phyloP scores from a whole-genome alignment of 495 filamentous ascomycete species.

The Podospora bellae-mahoneyi region DNA sequence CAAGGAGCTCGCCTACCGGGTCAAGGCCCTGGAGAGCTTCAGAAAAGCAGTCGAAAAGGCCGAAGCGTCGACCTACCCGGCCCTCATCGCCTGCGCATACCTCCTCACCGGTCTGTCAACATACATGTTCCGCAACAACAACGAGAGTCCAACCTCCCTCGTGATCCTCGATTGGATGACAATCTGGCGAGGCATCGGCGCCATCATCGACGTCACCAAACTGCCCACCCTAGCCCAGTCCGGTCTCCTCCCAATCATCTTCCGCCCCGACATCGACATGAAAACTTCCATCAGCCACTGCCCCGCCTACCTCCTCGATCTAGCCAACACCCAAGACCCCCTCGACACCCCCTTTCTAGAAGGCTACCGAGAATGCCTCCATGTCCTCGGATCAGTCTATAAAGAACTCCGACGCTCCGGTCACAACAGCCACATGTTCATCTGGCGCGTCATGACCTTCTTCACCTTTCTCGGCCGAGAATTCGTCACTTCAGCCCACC shows the following conservation, averaged over 20 bases:
- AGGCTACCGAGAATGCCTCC: constrained; percentile 38
- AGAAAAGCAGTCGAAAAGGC: constrained; percentile 43
- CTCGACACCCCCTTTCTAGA: constrained; percentile 29
- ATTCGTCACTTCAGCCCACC: constrained; percentile 50
- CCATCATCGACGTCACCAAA: constrained; percentile 38
- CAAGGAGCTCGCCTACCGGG: constrained; percentile 37
- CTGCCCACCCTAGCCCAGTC: constrained; percentile 25
- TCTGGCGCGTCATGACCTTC: constrained; percentile 42
- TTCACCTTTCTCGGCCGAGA: constrained; percentile 47
- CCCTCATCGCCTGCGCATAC: constrained; percentile 42
- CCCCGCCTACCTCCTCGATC: constrained; percentile 41
- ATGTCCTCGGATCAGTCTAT: constrained; percentile 45
- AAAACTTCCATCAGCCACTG: constrained; percentile 34
- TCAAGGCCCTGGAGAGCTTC: constrained; percentile 42
- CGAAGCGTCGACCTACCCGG: constrained; percentile 37
- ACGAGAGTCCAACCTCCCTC: constrained; percentile 28
- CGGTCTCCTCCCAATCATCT: constrained; percentile 38
- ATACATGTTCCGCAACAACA: constrained; percentile 40
- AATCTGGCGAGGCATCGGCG: constrained; percentile 46
- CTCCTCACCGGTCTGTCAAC: constrained; percentile 42
- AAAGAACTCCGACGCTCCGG: constrained; percentile 37
- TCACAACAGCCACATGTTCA: constrained; percentile 37
- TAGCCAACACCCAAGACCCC: constrained; percentile 30
- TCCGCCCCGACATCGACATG: constrained; percentile 39
- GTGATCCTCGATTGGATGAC: constrained; percentile 46